These are phyloP conservation scores for Zygoascus meyerae DNA, from an alignment of 1,139 yeast genomes.

Conservation along the genomic window DNA sequence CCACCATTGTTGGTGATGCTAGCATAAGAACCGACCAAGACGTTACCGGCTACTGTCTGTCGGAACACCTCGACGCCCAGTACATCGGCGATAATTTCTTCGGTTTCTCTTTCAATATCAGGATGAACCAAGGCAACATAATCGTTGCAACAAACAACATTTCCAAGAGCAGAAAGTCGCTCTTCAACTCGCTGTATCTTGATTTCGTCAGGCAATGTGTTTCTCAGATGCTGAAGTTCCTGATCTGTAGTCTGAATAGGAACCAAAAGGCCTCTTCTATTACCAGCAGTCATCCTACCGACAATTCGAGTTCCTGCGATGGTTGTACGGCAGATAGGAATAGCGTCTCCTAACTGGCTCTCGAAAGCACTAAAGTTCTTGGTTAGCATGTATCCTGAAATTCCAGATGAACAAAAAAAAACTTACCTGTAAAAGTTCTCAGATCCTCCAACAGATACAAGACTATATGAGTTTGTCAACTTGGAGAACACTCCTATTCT, in stretches of 20 bases:
- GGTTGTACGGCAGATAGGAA: conserved; percentile 95
- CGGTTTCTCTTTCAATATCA: conserved; percentile 98
- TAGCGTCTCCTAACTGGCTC: conserved; percentile 93
- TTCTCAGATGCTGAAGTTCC: conserved; percentile 95
- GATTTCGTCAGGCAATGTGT: conserved; percentile 93
- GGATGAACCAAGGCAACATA: conserved; percentile 99
- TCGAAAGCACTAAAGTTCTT: conserved; percentile 67
- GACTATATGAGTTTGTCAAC: conserved; percentile 91
- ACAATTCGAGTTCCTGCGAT: conserved; percentile 97
- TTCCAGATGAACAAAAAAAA: background rate
- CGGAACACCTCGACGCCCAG: conserved; percentile 98
- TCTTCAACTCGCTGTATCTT: conserved; percentile 98
- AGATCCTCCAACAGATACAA: conserved; percentile 96
- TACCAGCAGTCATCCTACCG: conserved; percentile 98
- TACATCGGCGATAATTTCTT: conserved; percentile 97
- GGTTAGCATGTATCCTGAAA: conserved; percentile 1
- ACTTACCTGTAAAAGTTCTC: conserved; percentile 72
- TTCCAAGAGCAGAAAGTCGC: conserved; percentile 92
- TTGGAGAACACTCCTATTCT: conserved; percentile 92
- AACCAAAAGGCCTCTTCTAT: conserved; percentile 92
- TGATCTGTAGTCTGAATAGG: conserved; percentile 99
- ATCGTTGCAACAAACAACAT: conserved; percentile 97
- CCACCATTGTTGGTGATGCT: conserved; percentile 96
- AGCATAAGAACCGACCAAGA: conserved; percentile 94
- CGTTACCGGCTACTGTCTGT: conserved; percentile 98